Conservation (phyloP, 768 basidiomycete genomes). For the Lactarius quietus region DNA sequence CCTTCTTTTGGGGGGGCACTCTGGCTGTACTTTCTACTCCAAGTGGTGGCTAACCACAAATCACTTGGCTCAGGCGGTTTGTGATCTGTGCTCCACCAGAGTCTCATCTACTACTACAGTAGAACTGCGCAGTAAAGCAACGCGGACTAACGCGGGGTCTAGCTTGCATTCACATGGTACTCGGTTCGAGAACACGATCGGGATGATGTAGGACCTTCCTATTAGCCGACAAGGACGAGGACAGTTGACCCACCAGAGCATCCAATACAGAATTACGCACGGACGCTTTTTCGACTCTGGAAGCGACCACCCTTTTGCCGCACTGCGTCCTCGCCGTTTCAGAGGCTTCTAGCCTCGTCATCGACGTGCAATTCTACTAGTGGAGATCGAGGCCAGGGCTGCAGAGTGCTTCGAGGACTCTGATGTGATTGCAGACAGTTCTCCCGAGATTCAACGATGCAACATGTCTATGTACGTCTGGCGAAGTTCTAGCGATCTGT, state of each 20-base stretch:
- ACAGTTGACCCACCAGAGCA: background rate
- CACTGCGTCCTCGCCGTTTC: slow-evolving; percentile 49
- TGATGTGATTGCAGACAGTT: slow-evolving; percentile 42
- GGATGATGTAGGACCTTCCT: background rate
- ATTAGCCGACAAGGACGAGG: background rate
- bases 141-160: slow-evolving; percentile 7
- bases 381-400: slow-evolving; percentile 8
- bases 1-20: background rate
- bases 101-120: background rate
- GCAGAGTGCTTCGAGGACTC: slow-evolving; percentile 23
- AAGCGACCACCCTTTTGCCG: slow-evolving; percentile 39
- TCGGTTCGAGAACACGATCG: background rate
- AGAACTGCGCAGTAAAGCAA: background rate
- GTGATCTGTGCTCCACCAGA: slow-evolving; percentile 10
- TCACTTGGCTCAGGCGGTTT: background rate
- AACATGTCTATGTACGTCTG: slow-evolving; percentile 53
- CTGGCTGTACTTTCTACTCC: background rate
- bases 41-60: background rate
- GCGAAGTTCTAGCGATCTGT: slow-evolving; percentile 27
- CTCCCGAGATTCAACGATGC: slow-evolving; percentile 57
- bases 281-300: slow-evolving; percentile 51
- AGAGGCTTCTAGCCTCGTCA: slow-evolving; percentile 44
- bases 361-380: slow-evolving; percentile 37
- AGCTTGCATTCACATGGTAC: slow-evolving; percentile 7
- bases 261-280: slow-evolving; percentile 35